These are phyloP conservation scores for Lactarius pseudohatsudake DNA, from an alignment of 768 basidiomycete species.

Conservation along the genomic window DNA sequence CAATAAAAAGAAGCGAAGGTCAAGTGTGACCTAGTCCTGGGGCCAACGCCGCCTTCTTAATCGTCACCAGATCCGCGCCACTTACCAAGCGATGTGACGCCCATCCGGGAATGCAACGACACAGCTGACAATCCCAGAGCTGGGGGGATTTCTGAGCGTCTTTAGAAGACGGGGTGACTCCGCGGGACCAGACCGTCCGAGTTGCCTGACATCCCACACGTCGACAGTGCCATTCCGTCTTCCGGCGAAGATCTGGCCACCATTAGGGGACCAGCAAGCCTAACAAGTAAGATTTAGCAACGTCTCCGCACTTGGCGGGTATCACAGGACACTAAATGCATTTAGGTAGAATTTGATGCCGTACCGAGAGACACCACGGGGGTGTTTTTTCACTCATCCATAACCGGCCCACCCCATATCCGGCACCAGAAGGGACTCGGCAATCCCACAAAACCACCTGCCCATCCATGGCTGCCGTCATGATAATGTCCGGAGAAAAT, in stretches of 20 bases:
- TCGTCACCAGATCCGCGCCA: constrained; percentile 23
- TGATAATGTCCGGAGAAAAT: constrained; percentile 78
- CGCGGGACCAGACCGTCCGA: constrained; percentile 60
- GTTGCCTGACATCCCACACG: constrained; percentile 89
- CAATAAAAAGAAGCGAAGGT: constrained; percentile 9
- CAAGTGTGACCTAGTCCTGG: constrained; percentile 11
- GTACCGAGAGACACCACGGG: constrained; percentile 93
- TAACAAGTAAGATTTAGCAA: constrained; percentile 37
- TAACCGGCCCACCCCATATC: constrained; percentile 76
- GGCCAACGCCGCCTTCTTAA: constrained; percentile 4
- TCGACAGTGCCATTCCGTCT: constrained; percentile 88
- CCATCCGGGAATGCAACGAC: constrained; percentile 90
- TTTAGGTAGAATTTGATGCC: constrained; percentile 32
- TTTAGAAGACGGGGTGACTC: constrained; percentile 77
- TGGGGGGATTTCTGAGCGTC: constrained; percentile 80
- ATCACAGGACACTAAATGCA: constrained; percentile 21
- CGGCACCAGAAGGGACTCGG: constrained; percentile 55
- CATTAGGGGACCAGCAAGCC: constrained; percentile 95
- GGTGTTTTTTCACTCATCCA: constrained; percentile 92
- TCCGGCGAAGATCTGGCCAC: constrained; percentile 86
- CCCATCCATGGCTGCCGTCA: constrained; percentile 91
- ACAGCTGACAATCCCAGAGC: constrained; percentile 90
- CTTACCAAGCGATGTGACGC: constrained; percentile 87
- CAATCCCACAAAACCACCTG: constrained; percentile 92
- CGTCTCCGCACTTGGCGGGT: background rate